Conservation (phyloP, 768 basidiomycete species). For the Termitomyces sp. region DNA sequence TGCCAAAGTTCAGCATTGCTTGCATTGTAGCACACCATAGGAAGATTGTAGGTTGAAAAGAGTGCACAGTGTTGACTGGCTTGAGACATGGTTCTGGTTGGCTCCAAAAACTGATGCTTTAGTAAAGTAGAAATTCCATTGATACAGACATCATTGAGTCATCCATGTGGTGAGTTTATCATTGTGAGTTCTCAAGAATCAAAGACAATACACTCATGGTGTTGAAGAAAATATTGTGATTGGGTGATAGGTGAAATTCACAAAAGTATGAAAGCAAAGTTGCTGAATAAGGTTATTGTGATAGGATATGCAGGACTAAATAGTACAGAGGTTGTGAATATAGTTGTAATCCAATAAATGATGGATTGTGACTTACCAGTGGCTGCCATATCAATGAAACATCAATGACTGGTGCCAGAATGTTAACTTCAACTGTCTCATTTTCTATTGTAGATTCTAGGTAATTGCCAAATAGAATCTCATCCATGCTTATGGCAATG, state of each 20-base stretch:
- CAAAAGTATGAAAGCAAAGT: no score
- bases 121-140: constrained; percentile 21
- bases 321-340: no score
- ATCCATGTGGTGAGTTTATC: not conserved
- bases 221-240: no score
- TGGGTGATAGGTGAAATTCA: no score
- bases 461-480: no score
- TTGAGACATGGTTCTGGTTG: not conserved
- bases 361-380: not conserved
- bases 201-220: not conserved
- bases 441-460: no score
- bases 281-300: no score
- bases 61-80: not conserved
- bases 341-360: no score
- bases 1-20: constrained; percentile 20
- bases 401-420: not conserved
- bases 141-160: constrained; percentile 23
- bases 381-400: not conserved
- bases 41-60: not conserved
- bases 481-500: no score
- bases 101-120: not conserved
- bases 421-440: not conserved
- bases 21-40: constrained; percentile 14
- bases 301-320: no score
- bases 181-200: not conserved